Evolutionary conservation across 2,329 filamentous ascomycete species (phyloP).

Genomic region (Dendryphion nanum): DNA sequence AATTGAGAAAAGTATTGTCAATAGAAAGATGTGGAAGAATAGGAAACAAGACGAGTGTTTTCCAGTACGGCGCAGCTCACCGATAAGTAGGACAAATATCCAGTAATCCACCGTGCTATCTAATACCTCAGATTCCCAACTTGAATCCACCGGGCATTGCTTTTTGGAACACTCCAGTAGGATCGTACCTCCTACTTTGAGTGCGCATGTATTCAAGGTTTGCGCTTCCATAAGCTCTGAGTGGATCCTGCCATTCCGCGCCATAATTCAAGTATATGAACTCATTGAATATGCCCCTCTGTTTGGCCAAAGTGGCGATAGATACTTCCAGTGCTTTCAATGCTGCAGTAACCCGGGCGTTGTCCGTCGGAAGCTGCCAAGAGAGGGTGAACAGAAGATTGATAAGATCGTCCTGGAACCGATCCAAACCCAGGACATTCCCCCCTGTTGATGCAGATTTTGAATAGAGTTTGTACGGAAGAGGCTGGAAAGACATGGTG

Average conservation of each 20-base stretch:
- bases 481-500: constrained; percentile 16
- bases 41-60: too few relatives aligned
- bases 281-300: constrained; percentile 15
- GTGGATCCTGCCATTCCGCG: constrained; percentile 35
- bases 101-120: too few relatives aligned
- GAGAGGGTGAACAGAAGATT: constrained; percentile 15
- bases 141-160: constrained; percentile 38
- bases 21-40: too few relatives aligned
- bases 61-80: too few relatives aligned
- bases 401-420: constrained; percentile 19
- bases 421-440: constrained; percentile 20
- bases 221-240: constrained; percentile 28
- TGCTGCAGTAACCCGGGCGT: constrained; percentile 10
- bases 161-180: constrained; percentile 34
- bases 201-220: constrained; percentile 25
- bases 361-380: constrained; percentile 15
- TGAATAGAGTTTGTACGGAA: constrained; percentile 17
- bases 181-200: constrained; percentile 37
- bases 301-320: constrained; percentile 9
- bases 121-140: constrained; percentile 14
- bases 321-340: constrained; percentile 13
- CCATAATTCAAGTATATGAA: constrained; percentile 38
- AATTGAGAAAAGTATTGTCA: too few relatives aligned
- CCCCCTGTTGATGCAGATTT: constrained; percentile 9
- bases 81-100: too few relatives aligned